Base-by-base conservation (phyloP, 768 basidiomycete genomes). In the Amylocystis lapponica region DNA sequence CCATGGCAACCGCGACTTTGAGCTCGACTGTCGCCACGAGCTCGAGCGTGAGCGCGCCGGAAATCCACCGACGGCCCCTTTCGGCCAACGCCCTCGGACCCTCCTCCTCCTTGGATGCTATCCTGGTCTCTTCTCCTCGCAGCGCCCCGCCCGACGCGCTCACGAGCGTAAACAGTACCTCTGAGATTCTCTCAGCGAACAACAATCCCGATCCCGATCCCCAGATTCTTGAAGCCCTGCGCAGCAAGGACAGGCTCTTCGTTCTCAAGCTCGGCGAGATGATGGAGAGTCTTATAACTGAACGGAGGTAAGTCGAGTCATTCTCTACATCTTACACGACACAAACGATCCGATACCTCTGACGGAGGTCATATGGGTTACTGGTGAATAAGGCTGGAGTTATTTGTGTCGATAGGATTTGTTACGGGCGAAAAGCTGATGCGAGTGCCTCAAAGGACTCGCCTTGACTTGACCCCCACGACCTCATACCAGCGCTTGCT, bases 181-280 rank as follows among this genome's bases (percentile, higher is more conserved):
- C 46, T 16, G 56, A 57, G 11, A 25, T 43, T 8, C 38, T 10
- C 10, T 19, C 37, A 20, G 35, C 29, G 25, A 19, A 59, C 26
- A 27, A 39, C 36, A 51, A 51, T 29, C 32, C 60, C 43, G 86
- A 86, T 48, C 76, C 81, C 50, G 88, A 91, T 69, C 72, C 78
- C 9, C 82, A 84, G 63, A 88, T 92, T 54, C 56, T 91, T 55
- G 88, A 92, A 61, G 89, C 90, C 17, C 83, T 92, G 50, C 79
- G 72, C 64, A 83, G 82, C 73, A 92, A 92, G 68, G 89, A 92
- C 64, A 75, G 89, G 58, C 72, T 92, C 49, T 92, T 82, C 62
- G 87, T 92, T 36, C 68, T 92, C 55, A 90, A 86, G 70, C 75
- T 92, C n/a, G 89, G 86, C 46, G 90, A 92, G 67, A 72, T 69